Evolutionary conservation across 345 rosid genomes (phyloP), one percentile per base, ranked within the genome.

Genomic region (Dovyalis caffra): DNA sequence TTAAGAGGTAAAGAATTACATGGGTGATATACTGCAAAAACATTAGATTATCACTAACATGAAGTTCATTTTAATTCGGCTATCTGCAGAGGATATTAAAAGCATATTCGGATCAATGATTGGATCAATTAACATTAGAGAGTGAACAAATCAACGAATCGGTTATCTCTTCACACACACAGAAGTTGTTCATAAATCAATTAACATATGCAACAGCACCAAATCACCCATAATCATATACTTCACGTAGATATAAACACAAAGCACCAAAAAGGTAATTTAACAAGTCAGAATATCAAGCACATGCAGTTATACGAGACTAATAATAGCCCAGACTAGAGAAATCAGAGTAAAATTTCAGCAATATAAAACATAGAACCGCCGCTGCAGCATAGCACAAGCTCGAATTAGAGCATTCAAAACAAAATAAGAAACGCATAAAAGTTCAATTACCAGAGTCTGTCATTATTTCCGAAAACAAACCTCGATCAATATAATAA

Each of bases 1-100:
- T 89, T 83, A 83, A n/a, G 85, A 66, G 78, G 77, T 35, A 61
- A n/a, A n/a, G n/a, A 70, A 69, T 71, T 67, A 86, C 64, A 79
- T 25, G 63, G 62, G 72, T 71, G 72, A 76, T 29, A 73, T 49
- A 78, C 78, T 76, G 64, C 57, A 11, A 80, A n/a, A 79, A 76
- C 40, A 75, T 67, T 79, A 78, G 81, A 82, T 70, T 62, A 73
- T 70, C n/a, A 80, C 34, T 64, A 82, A 81, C 29, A 73, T 60
- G 77, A 82, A 18, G 40, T 65, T 58, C 71, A 79, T 61, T 69
- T 72, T 49, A 84, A 77, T 80, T 71, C 66, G 61, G 81, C 74
- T n/a, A 47, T 85, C 84, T 68, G 77, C 80, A 78, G 57, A 40
- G 66, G 69, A 28, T 75, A 67, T 70, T 31, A 31, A 66, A 34